A percentile compares a stretch with the other conserved stretches of the same genome.
These are phyloP conservation scores for Chlorella variabilis DNA, from an alignment of 163 green algal genomes.

Conservation along the genomic window DNA sequence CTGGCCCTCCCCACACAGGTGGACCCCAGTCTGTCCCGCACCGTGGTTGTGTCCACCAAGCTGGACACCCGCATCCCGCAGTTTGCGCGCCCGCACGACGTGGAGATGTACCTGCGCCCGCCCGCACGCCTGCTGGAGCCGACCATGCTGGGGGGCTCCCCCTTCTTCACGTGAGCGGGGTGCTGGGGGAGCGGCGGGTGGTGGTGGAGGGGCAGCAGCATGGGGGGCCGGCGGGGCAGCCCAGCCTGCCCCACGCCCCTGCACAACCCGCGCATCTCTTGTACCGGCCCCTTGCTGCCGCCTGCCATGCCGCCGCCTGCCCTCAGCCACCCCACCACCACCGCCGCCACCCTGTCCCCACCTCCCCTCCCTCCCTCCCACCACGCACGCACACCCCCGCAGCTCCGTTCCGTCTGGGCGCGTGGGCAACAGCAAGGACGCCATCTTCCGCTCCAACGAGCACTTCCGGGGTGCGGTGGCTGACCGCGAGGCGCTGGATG, in stretches of 20 bases:
- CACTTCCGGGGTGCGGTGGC: conserved; percentile 89
- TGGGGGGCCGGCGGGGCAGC: too few species aligned
- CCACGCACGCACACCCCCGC: conserved; percentile 11
- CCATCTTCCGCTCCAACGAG: conserved; percentile 89
- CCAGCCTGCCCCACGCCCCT: too few species aligned
- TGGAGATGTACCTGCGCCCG: conserved; percentile 90
- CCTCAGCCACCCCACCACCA: too few species aligned
- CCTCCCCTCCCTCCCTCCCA: too few species aligned
- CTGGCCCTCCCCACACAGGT: conserved; percentile 57
- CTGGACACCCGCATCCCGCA: conserved; percentile 93
- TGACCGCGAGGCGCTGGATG: conserved; percentile 71
- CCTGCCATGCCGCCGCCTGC: too few species aligned
- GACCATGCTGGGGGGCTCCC: conserved; percentile 87
- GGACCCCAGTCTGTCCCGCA: conserved; percentile 87
- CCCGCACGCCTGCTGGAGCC: conserved; percentile 73
- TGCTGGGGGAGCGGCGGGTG: too few species aligned
- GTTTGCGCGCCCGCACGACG: conserved; percentile 86
- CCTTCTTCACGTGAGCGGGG: conserved; percentile 96
- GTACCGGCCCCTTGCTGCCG: too few species aligned
- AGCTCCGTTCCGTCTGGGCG: conserved; percentile 92
- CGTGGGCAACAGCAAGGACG: conserved; percentile 82
- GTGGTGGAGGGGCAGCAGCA: conserved; percentile 9
- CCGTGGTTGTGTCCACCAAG: conserved; percentile 97
- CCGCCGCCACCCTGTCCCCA: too few species aligned
- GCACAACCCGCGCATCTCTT: too few species aligned